Evolutionary conservation across 192 early-diverging fungal genomes (phyloP).

Genomic region (Haplosporangium gracile): DNA sequence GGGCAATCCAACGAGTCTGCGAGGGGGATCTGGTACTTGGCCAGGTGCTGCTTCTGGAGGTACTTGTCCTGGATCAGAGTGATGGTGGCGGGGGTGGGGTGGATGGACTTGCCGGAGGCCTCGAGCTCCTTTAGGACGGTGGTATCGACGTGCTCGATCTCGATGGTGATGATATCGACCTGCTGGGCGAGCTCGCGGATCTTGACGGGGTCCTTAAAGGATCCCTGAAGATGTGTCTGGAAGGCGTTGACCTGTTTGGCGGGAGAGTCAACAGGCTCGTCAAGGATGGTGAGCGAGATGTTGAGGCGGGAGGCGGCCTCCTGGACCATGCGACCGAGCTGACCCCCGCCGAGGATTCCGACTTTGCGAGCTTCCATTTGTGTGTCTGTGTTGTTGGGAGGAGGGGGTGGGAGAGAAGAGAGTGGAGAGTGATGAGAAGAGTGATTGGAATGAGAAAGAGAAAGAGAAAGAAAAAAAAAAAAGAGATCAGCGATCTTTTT

Average conservation of each 20-base stretch:
- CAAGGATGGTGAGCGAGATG: conserved; percentile 87
- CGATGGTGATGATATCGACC: conserved; percentile 92
- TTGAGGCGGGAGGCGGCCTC: conserved; percentile 96
- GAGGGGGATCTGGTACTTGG: conserved; percentile 75
- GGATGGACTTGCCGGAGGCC: conserved; percentile 67
- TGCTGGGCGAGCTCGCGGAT: conserved; percentile 82
- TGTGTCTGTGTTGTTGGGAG: neutral
- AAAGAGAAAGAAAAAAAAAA: neutral
- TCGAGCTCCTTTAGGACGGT: conserved; percentile 73
- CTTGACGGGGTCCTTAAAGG: conserved; percentile 84
- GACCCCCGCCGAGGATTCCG: conserved; percentile 84
- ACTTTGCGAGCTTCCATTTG: conserved; percentile 66
- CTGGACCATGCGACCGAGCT: conserved; percentile 97
- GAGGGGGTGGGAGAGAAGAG: neutral
- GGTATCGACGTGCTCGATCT: conserved; percentile 97
- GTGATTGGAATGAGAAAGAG: neutral
- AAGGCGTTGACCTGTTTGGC: conserved; percentile 85
- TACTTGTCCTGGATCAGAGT: conserved; percentile 97
- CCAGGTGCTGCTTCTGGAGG: conserved; percentile 87
- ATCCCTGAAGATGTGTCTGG: conserved; percentile 79
- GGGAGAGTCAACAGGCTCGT: conserved; percentile 80
- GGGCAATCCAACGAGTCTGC: conserved; percentile 75
- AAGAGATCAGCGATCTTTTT: neutral
- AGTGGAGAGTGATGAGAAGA: conserved; percentile 3
- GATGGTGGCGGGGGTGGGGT: conserved; percentile 88